Evolutionary conservation across 495 filamentous ascomycete genomes (phyloP), one percentile per base, ranked within the genome.

Genomic region (Penicillium odoratum): DNA sequence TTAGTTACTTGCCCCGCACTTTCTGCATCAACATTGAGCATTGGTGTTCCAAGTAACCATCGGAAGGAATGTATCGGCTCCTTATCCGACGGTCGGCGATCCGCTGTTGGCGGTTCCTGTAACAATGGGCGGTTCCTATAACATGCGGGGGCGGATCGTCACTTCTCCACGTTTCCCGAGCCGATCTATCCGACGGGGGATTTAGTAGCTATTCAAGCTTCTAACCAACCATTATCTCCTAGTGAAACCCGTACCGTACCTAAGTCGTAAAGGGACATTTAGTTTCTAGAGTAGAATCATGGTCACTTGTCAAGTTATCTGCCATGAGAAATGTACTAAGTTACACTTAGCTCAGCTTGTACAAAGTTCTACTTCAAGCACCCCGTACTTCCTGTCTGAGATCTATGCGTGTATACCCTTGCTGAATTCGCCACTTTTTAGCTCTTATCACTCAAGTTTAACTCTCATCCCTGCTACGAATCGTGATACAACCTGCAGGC

Each of bases 101-200:
- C 53, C 53, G 53, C 53, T 48, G 21, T 21, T 21, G 21, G 21
- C 21, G 21, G 21, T 21, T 29, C 16, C 25, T 38, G 11, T 21
- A n/a, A n/a, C n/a, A n/a, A n/a, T n/a, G n/a, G n/a, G 42, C 11
- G 36, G 9, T n/a, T 40, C 1, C 11, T n/a, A 15, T 15, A 31
- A 53, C 38, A 42, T 40, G 26, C 0, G 36, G 53, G 52, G 53
- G 46, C 53, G 53, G 58, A 44, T 51, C 49, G 54, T 13, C 46
- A 33, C 46, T 48, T 48, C 46, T 15, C 46, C 11, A 47, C 44
- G 13, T 29, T 33, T 46, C 48, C 48, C 16, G 45, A 52, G 55
- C 55, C 55, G 57, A 45, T 38, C 45, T 10, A 61, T 61, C 59
- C 59, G 59, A 61, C 59, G 59, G 59, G 33, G 13, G 13, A 4